These are phyloP conservation scores for Leccinum truebloodii DNA, from an alignment of 768 basidiomycete genomes.

Conservation along the genomic window DNA sequence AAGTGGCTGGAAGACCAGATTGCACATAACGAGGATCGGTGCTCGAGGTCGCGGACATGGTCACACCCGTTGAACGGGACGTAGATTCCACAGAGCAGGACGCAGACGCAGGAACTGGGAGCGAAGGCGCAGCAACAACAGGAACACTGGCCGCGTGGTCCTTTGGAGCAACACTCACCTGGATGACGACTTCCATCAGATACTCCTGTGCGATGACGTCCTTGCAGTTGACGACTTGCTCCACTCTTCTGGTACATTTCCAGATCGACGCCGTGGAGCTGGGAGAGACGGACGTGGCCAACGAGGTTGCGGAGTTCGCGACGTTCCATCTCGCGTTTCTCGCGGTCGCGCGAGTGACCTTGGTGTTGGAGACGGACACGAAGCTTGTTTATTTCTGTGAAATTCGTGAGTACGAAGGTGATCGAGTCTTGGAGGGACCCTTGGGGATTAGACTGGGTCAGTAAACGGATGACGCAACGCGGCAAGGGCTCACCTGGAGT, in stretches of 20 bases:
- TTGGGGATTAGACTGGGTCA: constrained; percentile 54
- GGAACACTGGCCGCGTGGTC: no score
- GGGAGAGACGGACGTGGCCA: constrained; percentile 91
- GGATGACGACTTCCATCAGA: no score
- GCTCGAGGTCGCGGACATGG: no score
- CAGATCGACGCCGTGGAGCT: constrained; percentile 95
- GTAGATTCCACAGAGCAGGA: no score
- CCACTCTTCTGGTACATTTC: constrained; percentile 76
- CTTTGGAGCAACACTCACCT: no score
- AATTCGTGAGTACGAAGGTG: constrained; percentile 93
- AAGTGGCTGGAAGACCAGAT: no score
- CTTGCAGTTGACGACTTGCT: no score
- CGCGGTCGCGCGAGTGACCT: constrained; percentile 91
- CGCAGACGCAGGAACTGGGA: no score
- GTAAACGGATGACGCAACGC: not conserved
- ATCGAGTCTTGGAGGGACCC: constrained; percentile 75
- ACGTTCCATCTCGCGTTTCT: constrained; percentile 96
- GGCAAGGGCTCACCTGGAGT: constrained; percentile 64
- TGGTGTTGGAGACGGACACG: constrained; percentile 99
- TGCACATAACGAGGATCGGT: no score
- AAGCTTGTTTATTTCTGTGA: constrained; percentile 99
- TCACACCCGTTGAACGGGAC: no score
- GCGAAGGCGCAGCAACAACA: no score
- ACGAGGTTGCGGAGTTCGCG: constrained; percentile 94
- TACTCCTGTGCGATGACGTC: no score